Percentiles rank a stretch among this genome's conserved stretches.
Conservation (phyloP, 805 yeast species). For the Candida caryicola region DNA sequence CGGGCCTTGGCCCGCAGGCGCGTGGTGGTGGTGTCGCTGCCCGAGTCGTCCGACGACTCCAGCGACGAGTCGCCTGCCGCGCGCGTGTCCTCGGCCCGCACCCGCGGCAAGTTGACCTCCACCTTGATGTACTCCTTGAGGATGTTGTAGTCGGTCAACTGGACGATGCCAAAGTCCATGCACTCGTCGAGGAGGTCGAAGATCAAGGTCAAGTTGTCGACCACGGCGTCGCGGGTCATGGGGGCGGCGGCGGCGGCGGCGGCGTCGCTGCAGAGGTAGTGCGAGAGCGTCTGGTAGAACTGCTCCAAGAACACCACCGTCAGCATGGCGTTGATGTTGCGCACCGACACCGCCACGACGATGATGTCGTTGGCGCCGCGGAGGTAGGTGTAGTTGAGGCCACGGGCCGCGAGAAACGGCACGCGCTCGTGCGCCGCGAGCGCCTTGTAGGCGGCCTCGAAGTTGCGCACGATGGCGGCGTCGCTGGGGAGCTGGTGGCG, state of each 20-base stretch:
- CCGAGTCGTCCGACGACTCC: constrained; percentile 1
- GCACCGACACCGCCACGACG: constrained; percentile 39
- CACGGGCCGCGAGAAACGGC: constrained; percentile 49
- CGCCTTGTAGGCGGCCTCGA: constrained; percentile 21
- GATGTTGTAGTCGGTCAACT: constrained; percentile 75
- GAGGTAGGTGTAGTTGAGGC: constrained; percentile 55
- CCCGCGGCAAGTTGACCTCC: constrained; percentile 32
- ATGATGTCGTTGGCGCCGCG: constrained; percentile 44
- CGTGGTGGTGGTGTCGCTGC: constrained; percentile 8
- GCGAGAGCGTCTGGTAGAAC: constrained; percentile 27
- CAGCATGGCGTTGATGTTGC: constrained; percentile 58
- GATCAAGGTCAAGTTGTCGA: constrained; percentile 71
- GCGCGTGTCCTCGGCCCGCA: constrained; percentile 8
- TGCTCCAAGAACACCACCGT: constrained; percentile 52
- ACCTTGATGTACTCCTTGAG: constrained; percentile 75
- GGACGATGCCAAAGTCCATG: constrained; percentile 86
- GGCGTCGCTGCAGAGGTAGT: constrained; percentile 21
- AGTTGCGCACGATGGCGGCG: constrained; percentile 20
- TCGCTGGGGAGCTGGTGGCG: constrained; percentile 30
- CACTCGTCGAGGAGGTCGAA: constrained; percentile 87
- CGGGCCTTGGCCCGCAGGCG: constrained; percentile 1
- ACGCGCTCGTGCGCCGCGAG: constrained; percentile 18
- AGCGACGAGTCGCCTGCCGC: constrained; percentile 9
- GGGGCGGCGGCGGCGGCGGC: not conserved
- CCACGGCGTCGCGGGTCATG: constrained; percentile 52